Evolutionary conservation across 169 alveolate species (phyloP).

Genomic region (Plasmodium blacklocki): DNA sequence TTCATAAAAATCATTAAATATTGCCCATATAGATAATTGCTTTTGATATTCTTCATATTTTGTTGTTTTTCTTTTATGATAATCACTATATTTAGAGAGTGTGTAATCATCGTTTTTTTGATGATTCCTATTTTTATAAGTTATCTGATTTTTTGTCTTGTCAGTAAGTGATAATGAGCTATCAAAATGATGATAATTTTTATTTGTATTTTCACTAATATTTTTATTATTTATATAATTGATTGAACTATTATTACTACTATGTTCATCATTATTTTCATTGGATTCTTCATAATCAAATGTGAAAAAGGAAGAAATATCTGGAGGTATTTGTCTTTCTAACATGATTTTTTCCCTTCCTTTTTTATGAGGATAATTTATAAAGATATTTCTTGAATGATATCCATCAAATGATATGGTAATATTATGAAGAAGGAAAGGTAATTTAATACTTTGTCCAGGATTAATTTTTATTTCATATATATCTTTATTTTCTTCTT

Average conservation of each 20-base stretch:
- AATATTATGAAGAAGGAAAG: slow-evolving; percentile 35
- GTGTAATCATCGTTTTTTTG: neutral
- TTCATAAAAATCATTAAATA: slow-evolving; percentile 70
- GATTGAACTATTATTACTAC: neutral
- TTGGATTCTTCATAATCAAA: slow-evolving; percentile 37
- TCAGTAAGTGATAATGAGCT: neutral
- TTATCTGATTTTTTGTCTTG: slow-evolving; percentile 3
- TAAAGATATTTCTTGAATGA: slow-evolving; percentile 38
- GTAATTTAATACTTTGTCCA: slow-evolving; percentile 70
- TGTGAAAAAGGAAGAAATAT: slow-evolving; percentile 35
- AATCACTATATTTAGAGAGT: slow-evolving; percentile 9
- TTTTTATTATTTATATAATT: neutral
- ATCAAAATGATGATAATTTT: neutral
- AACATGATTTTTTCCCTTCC: slow-evolving; percentile 73
- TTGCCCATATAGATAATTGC: slow-evolving; percentile 71
- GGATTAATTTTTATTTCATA: slow-evolving; percentile 58
- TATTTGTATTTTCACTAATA: neutral
- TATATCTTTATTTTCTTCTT: slow-evolving; percentile 34
- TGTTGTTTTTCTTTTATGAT: slow-evolving; percentile 18
- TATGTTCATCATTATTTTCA: slow-evolving; percentile 1
- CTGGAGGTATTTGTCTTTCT: slow-evolving; percentile 19
- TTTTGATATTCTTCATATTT: slow-evolving; percentile 59
- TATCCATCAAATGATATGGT: slow-evolving; percentile 70
- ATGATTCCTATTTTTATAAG: neutral
- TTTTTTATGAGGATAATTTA: slow-evolving; percentile 70